A percentile compares a stretch with the other conserved stretches of the same genome.
Evolutionary conservation across 331 rosid species (phyloP).

Genomic region (Acacia concinna): DNA sequence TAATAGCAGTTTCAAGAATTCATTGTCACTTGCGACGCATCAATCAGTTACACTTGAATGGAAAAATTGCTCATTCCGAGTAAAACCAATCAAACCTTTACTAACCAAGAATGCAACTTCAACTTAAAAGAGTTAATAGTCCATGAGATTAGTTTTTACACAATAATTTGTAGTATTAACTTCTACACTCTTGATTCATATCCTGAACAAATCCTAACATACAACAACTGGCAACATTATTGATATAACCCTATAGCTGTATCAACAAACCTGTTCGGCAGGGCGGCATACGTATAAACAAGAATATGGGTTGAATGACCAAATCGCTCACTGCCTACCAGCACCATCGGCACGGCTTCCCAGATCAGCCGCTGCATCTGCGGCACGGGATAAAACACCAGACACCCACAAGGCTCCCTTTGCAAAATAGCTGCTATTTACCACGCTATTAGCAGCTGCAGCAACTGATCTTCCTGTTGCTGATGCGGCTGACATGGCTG

Average conservation of each 20-base stretch:
- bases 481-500: conserved; percentile 64
- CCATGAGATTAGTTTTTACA: background rate
- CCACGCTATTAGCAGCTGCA: conserved; percentile 62
- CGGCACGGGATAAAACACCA: conserved; percentile 69
- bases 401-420: conserved; percentile 85
- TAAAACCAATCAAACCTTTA: background rate
- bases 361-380: conserved; percentile 77
- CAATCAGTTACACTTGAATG: background rate
- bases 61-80: background rate
- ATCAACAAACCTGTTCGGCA: conserved; percentile 1
- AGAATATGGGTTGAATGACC: background rate
- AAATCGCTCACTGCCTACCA: conserved; percentile 39
- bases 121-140: background rate
- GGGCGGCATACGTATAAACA: conserved; percentile 26
- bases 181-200: background rate
- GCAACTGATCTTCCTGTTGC: conserved; percentile 79
- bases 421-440: conserved; percentile 76
- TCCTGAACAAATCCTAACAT: background rate
- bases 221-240: background rate
- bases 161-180: background rate
- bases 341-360: conserved; percentile 41
- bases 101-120: background rate
- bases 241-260: background rate
- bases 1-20: background rate
- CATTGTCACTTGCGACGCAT: too few species aligned